Evolutionary conservation across 352 stramenopile species (phyloP), one percentile per base, ranked within the genome.

Genomic region (Aphanomyces stellatus): DNA sequence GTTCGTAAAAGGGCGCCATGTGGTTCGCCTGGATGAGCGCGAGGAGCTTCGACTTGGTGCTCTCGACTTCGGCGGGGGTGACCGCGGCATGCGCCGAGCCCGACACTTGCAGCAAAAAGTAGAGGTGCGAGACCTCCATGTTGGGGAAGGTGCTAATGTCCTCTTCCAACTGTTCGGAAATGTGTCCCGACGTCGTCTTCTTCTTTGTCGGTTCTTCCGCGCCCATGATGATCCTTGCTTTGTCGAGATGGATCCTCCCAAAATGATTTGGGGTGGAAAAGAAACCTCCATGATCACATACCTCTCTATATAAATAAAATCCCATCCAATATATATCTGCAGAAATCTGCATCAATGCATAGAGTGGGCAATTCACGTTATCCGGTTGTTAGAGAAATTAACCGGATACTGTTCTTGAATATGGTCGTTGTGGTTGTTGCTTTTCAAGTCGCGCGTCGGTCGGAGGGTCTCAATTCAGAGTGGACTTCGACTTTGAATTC

Each of bases 111-210:
- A 94, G 69, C 46, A 90, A 69, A 66, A 87, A 92, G 74, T 90
- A 84, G 51, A 92, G 30, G 49, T 90, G 74, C 25, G 78, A 75
- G 41, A 90, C 74, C 53, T 85, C 67, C 84, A 94, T 94, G 73
- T 92, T 79, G 8, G 84, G 82, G 37, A 95, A 74, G 49, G 81
- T 87, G 61, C 76, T 79, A 30, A 93, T 79, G 34, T 83, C 82
- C 63, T 93, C 82, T 67, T 92, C 84, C 55, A 95, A 89, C 74
- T 95, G 84, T 62, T 92, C 84, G 55, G 86, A 92, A 70, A 95
- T 90, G 75, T 92, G 83, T 64, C 91, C 91, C 72, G 87, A 79
- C 19, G 81, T 72, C 34, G 66, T 53, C 31, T 31, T 51, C 62
- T 75, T 73, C 8, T 66, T 33, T 33, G 60, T 49, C 51, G 62